Percentiles rank a stretch among this genome's conserved stretches.
Conservation (phyloP, 2,329 filamentous ascomycete species). For the Falciphora oryzae region DNA sequence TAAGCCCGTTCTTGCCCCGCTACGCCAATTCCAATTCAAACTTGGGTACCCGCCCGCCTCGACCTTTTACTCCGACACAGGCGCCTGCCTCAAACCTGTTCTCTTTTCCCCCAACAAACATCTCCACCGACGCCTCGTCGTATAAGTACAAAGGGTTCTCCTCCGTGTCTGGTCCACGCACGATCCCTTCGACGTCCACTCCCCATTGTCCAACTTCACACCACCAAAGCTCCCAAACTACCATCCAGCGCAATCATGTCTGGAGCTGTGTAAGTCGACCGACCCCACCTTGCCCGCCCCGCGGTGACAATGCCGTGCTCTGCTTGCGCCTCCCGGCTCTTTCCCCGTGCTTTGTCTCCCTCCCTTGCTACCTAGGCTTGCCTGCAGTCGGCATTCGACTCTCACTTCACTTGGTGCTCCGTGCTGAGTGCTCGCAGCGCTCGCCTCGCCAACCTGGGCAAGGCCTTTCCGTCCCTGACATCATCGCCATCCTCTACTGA, state of each 20-base stretch:
- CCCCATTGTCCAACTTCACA: neutral
- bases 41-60: constrained; percentile 4
- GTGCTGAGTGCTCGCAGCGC: constrained; percentile 49
- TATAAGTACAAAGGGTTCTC: neutral
- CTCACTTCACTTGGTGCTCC: constrained; percentile 16
- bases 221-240: neutral
- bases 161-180: neutral
- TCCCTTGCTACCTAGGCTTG: constrained; percentile 13
- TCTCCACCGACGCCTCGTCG: neutral
- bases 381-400: neutral
- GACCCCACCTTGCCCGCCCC: constrained; percentile 25
- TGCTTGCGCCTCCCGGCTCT: neutral
- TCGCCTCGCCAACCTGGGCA: constrained; percentile 68
- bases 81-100: neutral
- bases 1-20: constrained; percentile 19
- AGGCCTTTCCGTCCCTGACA: constrained; percentile 32
- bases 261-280: constrained; percentile 59
- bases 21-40: constrained; percentile 5
- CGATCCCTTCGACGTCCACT: neutral
- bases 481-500: constrained; percentile 13
- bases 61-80: constrained; percentile 6
- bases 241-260: constrained; percentile 39
- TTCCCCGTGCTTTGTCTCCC: neutral
- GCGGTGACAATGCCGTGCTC: constrained; percentile 1
- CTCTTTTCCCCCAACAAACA: neutral